These are phyloP conservation scores for Domatiomyces catenatus DNA, from an alignment of 2,329 filamentous ascomycete genomes.

Conservation along the genomic window DNA sequence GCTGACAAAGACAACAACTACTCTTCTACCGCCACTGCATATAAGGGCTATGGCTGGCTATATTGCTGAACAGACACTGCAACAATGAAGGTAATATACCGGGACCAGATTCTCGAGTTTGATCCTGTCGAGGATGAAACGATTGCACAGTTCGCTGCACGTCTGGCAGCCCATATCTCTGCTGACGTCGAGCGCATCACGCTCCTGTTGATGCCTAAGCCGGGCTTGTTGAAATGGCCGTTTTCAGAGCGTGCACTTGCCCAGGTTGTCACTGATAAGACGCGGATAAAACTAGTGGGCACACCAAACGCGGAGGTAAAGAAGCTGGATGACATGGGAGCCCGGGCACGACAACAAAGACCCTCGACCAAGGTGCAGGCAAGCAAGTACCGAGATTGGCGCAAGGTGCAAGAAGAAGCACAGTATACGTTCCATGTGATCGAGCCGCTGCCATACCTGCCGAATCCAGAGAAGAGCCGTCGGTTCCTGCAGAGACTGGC, in stretches of 20 bases:
- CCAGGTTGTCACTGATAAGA: constrained; percentile 24
- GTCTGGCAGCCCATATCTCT: constrained; percentile 22
- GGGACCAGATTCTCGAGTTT: constrained; percentile 36
- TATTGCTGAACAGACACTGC: not conserved
- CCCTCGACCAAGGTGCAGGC: constrained; percentile 5
- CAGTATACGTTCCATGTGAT: constrained; percentile 71
- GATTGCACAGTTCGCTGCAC: constrained; percentile 28
- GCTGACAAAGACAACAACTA: not conserved
- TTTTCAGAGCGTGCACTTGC: constrained; percentile 25
- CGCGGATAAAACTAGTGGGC: constrained; percentile 34
- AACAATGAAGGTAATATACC: constrained; percentile 38
- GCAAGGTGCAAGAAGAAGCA: constrained; percentile 37
- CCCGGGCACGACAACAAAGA: constrained; percentile 19
- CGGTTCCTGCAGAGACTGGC: constrained; percentile 60
- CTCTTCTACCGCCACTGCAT: not conserved
- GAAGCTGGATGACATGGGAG: constrained; percentile 26
- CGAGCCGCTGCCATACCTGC: constrained; percentile 60
- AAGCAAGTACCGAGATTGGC: constrained; percentile 18
- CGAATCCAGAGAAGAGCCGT: constrained; percentile 55
- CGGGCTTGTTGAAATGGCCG: constrained; percentile 31
- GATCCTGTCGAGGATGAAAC: constrained; percentile 36
- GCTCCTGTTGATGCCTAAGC: constrained; percentile 32
- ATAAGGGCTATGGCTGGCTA: not conserved
- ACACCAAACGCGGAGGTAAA: constrained; percentile 28
- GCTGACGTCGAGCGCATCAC: constrained; percentile 30